Evolutionary conservation across 805 yeast species (phyloP).

Genomic region (Wickerhamomyces bisporus): DNA sequence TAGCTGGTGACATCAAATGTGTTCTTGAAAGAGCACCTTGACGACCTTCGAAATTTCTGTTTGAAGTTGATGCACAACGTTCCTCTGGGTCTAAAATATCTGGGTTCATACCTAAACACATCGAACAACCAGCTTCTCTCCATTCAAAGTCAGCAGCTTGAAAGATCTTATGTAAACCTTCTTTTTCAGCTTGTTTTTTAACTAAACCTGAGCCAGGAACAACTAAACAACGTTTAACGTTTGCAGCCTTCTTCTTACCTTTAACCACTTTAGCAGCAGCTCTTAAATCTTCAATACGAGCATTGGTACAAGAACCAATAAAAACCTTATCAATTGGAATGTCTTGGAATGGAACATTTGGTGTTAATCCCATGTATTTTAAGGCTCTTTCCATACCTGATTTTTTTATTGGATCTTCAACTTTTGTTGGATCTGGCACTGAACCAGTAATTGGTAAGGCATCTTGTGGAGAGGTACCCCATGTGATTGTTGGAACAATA

Average conservation of each 20-base stretch:
- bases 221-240: conserved; percentile 76
- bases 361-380: conserved; percentile 82
- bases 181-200: conserved; percentile 88
- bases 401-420: conserved; percentile 66
- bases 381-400: conserved; percentile 90
- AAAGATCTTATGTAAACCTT: conserved; percentile 90
- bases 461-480: conserved; percentile 99
- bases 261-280: conserved; percentile 91
- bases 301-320: conserved; percentile 97
- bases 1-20: conserved; percentile 96
- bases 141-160: conserved; percentile 93
- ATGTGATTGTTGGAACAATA: conserved; percentile 92
- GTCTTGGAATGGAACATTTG: conserved; percentile 76
- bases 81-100: conserved; percentile 93
- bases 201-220: conserved; percentile 98
- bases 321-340: conserved; percentile 87
- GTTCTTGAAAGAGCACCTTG: conserved; percentile 97
- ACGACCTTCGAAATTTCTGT: conserved; percentile 98
- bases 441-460: conserved; percentile 88
- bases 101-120: conserved; percentile 99
- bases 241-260: conserved; percentile 82
- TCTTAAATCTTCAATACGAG: conserved; percentile 94
- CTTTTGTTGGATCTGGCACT: conserved; percentile 85
- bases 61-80: conserved; percentile 98
- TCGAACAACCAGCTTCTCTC: conserved; percentile 99